Evolutionary conservation across 371 early-diverging fungal species (phyloP).

Genomic region (Syncephalastrum racemosum): DNA sequence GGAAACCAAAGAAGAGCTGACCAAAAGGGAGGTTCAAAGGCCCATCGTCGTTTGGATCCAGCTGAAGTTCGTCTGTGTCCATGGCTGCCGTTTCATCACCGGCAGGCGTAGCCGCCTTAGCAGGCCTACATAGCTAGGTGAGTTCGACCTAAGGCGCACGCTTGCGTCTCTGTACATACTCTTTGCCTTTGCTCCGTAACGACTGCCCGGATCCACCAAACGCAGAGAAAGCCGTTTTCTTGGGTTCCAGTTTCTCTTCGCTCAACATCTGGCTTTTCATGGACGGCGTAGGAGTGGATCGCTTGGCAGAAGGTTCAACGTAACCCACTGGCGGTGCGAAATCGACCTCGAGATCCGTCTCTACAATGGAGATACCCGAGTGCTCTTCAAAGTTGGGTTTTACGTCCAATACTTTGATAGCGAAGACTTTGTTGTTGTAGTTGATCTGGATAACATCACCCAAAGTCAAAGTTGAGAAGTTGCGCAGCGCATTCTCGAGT

Average conservation of each 20-base stretch:
- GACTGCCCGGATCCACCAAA: slow-evolving; percentile 45
- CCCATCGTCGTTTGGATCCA: slow-evolving; percentile 60
- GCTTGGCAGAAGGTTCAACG: slow-evolving; percentile 70
- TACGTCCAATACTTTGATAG: slow-evolving; percentile 91
- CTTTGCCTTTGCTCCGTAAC: slow-evolving; percentile 42
- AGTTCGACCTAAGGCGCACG: background rate
- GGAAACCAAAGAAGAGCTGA: slow-evolving; percentile 88
- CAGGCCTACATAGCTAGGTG: slow-evolving; percentile 7
- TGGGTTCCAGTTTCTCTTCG: slow-evolving; percentile 39
- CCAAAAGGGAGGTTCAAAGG: slow-evolving; percentile 88
- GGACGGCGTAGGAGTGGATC: slow-evolving; percentile 38
- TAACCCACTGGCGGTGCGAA: slow-evolving; percentile 99
- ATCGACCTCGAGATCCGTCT: slow-evolving; percentile 98
- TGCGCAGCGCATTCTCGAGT: slow-evolving; percentile 95
- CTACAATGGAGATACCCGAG: slow-evolving; percentile 92
- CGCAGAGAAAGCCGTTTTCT: slow-evolving; percentile 36
- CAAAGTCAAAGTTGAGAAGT: slow-evolving; percentile 93
- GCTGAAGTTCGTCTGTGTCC: slow-evolving; percentile 28
- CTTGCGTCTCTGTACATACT: slow-evolving; percentile 18
- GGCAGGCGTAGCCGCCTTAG: slow-evolving; percentile 3
- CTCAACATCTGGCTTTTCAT: slow-evolving; percentile 55
- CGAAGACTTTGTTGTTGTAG: slow-evolving; percentile 89
- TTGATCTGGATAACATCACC: slow-evolving; percentile 93
- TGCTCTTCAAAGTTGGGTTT: slow-evolving; percentile 70
- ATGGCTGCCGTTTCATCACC: slow-evolving; percentile 9